Conservation (phyloP, 768 basidiomycete species). For the Mycena venus region DNA sequence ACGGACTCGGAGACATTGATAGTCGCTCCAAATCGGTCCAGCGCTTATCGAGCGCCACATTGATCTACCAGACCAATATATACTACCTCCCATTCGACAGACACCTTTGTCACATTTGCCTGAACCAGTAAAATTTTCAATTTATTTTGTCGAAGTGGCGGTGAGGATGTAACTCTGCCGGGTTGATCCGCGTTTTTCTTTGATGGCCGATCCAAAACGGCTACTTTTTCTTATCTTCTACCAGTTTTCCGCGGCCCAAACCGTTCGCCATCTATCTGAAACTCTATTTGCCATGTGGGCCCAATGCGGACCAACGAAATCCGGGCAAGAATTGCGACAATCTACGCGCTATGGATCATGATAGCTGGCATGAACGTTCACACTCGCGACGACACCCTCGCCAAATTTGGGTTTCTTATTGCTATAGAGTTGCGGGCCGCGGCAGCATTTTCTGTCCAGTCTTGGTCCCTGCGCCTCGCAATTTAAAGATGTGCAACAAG, state of each 20-base stretch:
- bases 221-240: background rate
- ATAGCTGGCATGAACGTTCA: background rate
- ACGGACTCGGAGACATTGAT: too few species aligned
- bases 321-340: background rate
- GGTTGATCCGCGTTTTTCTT: background rate
- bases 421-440: background rate
- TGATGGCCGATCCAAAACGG: background rate
- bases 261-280: background rate
- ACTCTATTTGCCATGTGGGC: slow-evolving; percentile 12
- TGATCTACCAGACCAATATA: too few species aligned
- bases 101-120: too few species aligned
- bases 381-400: too few species aligned
- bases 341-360: slow-evolving; percentile 3
- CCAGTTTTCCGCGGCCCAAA: background rate
- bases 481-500: background rate
- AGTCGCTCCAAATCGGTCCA: too few species aligned
- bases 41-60: too few species aligned
- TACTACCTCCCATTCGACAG: too few species aligned
- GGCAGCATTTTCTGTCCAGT: background rate
- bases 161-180: background rate
- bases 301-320: background rate
- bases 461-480: background rate
- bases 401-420: background rate
- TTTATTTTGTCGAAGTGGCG: too few species aligned
- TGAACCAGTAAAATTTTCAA: too few species aligned